These are phyloP conservation scores for Stentor coeruleus DNA, from an alignment of 73 alveolate species.

Conservation along the genomic window DNA sequence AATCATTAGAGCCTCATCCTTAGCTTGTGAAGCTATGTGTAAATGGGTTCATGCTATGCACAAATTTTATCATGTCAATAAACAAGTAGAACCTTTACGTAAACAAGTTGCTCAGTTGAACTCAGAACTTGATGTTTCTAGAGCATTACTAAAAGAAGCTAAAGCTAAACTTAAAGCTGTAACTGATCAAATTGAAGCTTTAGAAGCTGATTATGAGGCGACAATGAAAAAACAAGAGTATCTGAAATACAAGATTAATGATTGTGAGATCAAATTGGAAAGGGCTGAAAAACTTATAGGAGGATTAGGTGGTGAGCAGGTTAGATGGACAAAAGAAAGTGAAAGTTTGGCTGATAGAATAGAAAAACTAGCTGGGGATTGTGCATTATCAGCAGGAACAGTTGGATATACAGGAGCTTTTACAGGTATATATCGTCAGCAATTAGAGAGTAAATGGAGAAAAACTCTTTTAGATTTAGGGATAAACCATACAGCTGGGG, in stretches of 20 bases:
- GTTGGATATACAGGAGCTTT: constrained; percentile 98
- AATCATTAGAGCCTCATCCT: constrained; percentile 65
- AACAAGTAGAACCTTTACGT: constrained; percentile 57
- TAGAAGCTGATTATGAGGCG: constrained; percentile 2
- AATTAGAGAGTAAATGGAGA: background rate
- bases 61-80: constrained; percentile 55
- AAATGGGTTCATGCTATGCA: constrained; percentile 87
- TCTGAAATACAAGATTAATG: constrained; percentile 60
- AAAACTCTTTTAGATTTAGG: background rate
- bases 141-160: constrained; percentile 44
- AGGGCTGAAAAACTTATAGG: constrained; percentile 95
- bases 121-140: constrained; percentile 48
- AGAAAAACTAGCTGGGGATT: constrained; percentile 96
- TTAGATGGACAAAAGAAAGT: constrained; percentile 93
- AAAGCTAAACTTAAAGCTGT: constrained; percentile 41
- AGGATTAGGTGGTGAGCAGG: constrained; percentile 94
- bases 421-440: constrained; percentile 42
- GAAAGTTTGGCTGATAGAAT: constrained; percentile 69
- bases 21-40: constrained; percentile 78
- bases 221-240: constrained; percentile 44
- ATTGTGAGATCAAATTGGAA: constrained; percentile 79
- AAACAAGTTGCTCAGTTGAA: constrained; percentile 57
- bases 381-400: constrained; percentile 92
- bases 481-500: background rate
- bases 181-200: background rate